Evolutionary conservation across 1,284 basidiomycete genomes (phyloP).

Genomic region (Apiotrichum sp.): DNA sequence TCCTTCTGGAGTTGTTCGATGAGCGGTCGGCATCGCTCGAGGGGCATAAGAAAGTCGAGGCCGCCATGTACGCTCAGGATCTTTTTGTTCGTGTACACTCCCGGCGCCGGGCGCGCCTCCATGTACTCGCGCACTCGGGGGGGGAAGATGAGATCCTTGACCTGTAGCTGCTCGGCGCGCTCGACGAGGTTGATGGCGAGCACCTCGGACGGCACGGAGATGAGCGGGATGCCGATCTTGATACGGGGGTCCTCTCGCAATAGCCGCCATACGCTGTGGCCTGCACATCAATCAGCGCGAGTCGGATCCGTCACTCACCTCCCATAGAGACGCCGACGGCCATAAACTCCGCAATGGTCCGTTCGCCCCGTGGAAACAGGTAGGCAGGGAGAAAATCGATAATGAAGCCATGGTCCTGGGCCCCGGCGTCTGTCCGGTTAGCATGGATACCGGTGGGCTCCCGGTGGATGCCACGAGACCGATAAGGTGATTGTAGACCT

Average conservation of each 20-base stretch:
- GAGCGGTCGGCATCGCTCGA: conserved; percentile 2
- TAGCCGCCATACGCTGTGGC: conserved; percentile 5
- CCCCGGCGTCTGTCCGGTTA: conserved; percentile 54
- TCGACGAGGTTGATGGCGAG: conserved; percentile 54
- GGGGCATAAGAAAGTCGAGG: conserved; percentile 41
- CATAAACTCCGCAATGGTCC: conserved; percentile 61
- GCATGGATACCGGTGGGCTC: too few species aligned
- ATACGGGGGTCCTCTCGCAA: conserved; percentile 61
- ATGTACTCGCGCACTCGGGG: conserved; percentile 50
- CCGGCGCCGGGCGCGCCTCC: conserved; percentile 49
- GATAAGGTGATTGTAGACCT: too few species aligned
- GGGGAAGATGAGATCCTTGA: conserved; percentile 54
- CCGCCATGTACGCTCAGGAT: conserved; percentile 61
- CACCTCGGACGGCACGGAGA: conserved; percentile 62
- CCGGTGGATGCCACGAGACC: too few species aligned
- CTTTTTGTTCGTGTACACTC: conserved; percentile 59
- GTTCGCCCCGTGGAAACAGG: conserved; percentile 66
- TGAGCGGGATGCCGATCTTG: conserved; percentile 66
- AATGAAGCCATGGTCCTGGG: conserved; percentile 68
- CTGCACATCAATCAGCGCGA: conserved; percentile 15
- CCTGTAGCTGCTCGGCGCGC: conserved; percentile 39
- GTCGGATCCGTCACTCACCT: conserved; percentile 23
- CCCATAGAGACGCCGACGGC: conserved; percentile 51
- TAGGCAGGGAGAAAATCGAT: conserved; percentile 73
- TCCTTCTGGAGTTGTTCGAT: background rate